A percentile compares a stretch with the other conserved stretches of the same genome.
Conservation (phyloP, 2,329 filamentous ascomycete species). For the Myriosclerotinia duriaeana region DNA sequence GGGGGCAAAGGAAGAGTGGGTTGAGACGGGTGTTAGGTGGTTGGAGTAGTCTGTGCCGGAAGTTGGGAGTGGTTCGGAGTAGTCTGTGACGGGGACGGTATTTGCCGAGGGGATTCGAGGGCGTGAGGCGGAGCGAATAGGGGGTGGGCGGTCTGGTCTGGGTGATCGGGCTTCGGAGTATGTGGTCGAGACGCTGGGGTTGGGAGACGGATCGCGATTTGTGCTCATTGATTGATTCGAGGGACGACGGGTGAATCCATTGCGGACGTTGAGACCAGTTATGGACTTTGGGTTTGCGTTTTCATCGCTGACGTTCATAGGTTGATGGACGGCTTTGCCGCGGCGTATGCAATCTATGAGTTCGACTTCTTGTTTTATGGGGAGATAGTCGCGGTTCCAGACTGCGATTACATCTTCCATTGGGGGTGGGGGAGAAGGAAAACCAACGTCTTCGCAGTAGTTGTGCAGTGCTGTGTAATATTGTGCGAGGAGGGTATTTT, state of each 20-base stretch:
- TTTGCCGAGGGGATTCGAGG: slow-evolving; percentile 15
- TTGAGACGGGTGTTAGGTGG: slow-evolving; percentile 35
- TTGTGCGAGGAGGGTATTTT: slow-evolving; percentile 73
- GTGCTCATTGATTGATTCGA: slow-evolving; percentile 43
- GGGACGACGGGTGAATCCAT: slow-evolving; percentile 45
- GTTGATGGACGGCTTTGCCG: slow-evolving; percentile 64
- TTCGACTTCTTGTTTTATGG: slow-evolving; percentile 66
- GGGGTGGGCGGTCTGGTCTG: slow-evolving; percentile 11
- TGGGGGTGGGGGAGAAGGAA: slow-evolving; percentile 70
- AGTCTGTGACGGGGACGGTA: slow-evolving; percentile 46
- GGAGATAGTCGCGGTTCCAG: slow-evolving; percentile 64
- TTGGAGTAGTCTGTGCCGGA: slow-evolving; percentile 33
- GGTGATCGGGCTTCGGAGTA: slow-evolving; percentile 29
- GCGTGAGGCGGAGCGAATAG: slow-evolving; percentile 14
- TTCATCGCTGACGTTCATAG: slow-evolving; percentile 45
- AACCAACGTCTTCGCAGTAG: slow-evolving; percentile 67
- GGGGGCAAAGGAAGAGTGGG: slow-evolving; percentile 35
- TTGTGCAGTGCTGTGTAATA: slow-evolving; percentile 76
- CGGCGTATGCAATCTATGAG: slow-evolving; percentile 61
- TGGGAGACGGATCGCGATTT: slow-evolving; percentile 20
- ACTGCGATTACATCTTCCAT: slow-evolving; percentile 68
- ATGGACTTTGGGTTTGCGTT: slow-evolving; percentile 33
- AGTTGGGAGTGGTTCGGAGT: slow-evolving; percentile 20
- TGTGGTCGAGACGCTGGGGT: slow-evolving; percentile 29
- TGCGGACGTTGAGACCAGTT: slow-evolving; percentile 40